Base-by-base conservation (phyloP, 2,329 filamentous ascomycete species). In the Phaeosphaeria sp. region DNA sequence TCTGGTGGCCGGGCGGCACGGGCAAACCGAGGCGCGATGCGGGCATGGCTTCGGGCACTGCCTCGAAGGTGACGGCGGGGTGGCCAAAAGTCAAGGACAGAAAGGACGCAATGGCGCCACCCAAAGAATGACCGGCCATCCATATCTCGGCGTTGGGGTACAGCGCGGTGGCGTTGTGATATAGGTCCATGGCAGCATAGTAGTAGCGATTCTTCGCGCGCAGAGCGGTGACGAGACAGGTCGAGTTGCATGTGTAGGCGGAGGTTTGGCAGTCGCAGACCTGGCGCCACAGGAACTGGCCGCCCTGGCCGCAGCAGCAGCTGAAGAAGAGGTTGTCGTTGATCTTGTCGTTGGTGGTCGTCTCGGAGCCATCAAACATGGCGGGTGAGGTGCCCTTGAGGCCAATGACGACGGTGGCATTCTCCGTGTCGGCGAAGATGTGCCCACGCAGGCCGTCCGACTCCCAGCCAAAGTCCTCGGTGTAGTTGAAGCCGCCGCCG, bases 321-420 rank as follows among this genome's bases (percentile, higher is more conserved):
- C 93, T 96, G 80, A 97, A 97, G 78, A 96, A 97, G 10, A 99
- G 83, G 74, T 99, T 99, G 78, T 99, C 95, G 75, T 98, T 99
- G 71, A 93, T 83, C 80, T 99, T 99, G 80, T 99, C 95, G 67
- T 97, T 97, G 23, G 93, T 96, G 0, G 94, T 98, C 1, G 95
- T 98, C 51, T 93, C 94, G 39, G 94, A 91, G n/a, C 95, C 95
- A 75, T 98, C 94, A 73, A 97, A 98, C 3, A 98, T 89, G 13
- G 95, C 94, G 1, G 90, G 87, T 9, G 80, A 91, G 0, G 93
- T 97, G 53, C 94, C 95, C 79, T 99, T 99, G 55, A 99, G 79
- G 5, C 92, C 93, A 63, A 98, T 95, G 43, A 98, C 88, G 52
- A 98, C 84, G 1, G 94, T 98, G 36, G 87, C 87, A 76, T 98